Conservation (phyloP, 108 stramenopile genomes). For the Conticribra weissflogii region DNA sequence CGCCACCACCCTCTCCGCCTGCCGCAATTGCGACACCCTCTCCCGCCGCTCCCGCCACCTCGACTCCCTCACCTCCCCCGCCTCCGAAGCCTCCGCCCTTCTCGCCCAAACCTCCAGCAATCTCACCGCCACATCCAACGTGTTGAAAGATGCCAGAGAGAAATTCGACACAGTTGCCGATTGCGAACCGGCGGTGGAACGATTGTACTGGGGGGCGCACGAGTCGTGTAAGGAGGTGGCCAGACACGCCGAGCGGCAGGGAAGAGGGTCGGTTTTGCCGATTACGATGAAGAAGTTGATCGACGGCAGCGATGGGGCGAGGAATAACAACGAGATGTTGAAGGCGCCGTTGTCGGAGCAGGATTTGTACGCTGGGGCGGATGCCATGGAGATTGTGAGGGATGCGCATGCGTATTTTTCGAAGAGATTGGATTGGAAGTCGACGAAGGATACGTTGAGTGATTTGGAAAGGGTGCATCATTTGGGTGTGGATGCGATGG, state of each 20-base stretch:
- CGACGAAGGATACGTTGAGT: slow-evolving; percentile 51
- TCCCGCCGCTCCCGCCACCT: slow-evolving; percentile 73
- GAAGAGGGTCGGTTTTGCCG: slow-evolving; percentile 35
- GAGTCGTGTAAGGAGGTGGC: slow-evolving; percentile 56
- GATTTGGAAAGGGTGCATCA: slow-evolving; percentile 76
- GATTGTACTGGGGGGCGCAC: slow-evolving; percentile 64
- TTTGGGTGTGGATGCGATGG: slow-evolving; percentile 81
- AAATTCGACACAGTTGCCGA: slow-evolving; percentile 86
- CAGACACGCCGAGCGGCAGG: slow-evolving; percentile 41
- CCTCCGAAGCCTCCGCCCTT: slow-evolving; percentile 73
- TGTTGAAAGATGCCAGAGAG: slow-evolving; percentile 79
- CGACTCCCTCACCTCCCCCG: slow-evolving; percentile 80
- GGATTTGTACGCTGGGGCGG: slow-evolving; percentile 86
- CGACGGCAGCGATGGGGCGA: slow-evolving; percentile 23
- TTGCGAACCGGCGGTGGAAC: slow-evolving; percentile 77
- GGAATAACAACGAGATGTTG: slow-evolving; percentile 8
- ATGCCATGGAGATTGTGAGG: slow-evolving; percentile 85
- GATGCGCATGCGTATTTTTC: slow-evolving; percentile 85
- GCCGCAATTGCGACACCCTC: slow-evolving; percentile 65
- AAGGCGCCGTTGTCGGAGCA: slow-evolving; percentile 65
- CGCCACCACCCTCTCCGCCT: slow-evolving; percentile 56
- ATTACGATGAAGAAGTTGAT: slow-evolving; percentile 27
- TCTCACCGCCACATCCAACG: slow-evolving; percentile 56
- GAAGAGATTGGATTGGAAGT: slow-evolving; percentile 65
- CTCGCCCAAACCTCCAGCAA: slow-evolving; percentile 66